Evolutionary conservation across 2,329 filamentous ascomycete genomes (phyloP), one percentile per base, ranked within the genome.

Genomic region (Clarireedia homoeocarpa): DNA sequence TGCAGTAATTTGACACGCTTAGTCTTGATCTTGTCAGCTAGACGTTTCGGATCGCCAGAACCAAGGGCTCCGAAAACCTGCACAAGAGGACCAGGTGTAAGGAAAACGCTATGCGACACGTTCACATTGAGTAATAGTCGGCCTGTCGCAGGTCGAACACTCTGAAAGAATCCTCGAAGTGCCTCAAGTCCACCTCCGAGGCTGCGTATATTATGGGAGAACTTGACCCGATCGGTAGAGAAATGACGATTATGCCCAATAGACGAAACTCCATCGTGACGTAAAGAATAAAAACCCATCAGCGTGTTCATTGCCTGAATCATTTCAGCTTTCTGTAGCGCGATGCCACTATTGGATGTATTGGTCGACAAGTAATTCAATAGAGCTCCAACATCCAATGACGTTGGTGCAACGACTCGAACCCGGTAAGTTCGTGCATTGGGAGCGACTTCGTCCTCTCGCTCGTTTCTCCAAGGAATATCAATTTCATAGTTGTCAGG

Each of bases 101-200:
- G 83, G 63, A 82, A 85, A 0, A 81, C 80, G 2, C 75, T 74
- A 46, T 78, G 78, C 7, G 80, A 80, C 26, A 85, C 81, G 57
- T 86, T 84, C 3, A 86, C 71, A 56, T 87, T 86, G 12, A 86
- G 67, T 0, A 86, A 65, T 4, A 86, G 70, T 3, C 82, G 74
- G 40, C 75, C 76, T 14, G 80, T 79, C 2, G 80, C 77, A 2
- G 80, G 76, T 5, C 84, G 79, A 30, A 83, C 78, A 63, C 81
- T 85, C 10, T 81, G 73, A 63, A 80, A 85, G 68, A 80, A 86
- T 0, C 84, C 84, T 44, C 82, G 75, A 4, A 83, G 67, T 0
- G 81, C 81, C 48, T 79, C 72, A 0, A 86, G 70, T 1, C 81
- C 81, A 10, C 66, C 71, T 2, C 73, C 74, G 1, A 86, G 72